Conservation (phyloP, 768 basidiomycete genomes). For the Hemileccinum rubropunctum region DNA sequence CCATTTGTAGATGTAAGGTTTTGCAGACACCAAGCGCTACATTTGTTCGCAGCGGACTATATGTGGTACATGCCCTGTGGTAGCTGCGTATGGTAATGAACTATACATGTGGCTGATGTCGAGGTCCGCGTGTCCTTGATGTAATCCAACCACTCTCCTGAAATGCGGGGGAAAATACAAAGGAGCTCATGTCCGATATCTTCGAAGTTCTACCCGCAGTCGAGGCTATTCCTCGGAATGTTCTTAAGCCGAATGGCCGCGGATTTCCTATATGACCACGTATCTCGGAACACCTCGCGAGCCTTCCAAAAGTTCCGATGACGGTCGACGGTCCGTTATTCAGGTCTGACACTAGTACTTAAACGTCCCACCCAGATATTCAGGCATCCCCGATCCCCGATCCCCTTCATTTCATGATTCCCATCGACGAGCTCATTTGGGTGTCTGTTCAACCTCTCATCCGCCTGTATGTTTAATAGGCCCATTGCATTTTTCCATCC, state of each 20-base stretch:
- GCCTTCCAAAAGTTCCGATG: not conserved
- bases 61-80: not conserved
- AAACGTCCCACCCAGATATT: not conserved
- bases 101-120: not conserved
- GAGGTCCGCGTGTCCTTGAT: not conserved
- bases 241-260: not conserved
- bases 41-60: not conserved
- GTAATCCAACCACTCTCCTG: not conserved
- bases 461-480: conserved; percentile 46
- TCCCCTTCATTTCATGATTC: conserved; percentile 15
- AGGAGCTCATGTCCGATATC: not conserved
- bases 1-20: conserved; percentile 8
- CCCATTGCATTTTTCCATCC: not conserved
- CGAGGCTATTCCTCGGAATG: not conserved
- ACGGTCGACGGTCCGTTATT: conserved; percentile 1
- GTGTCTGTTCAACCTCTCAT: conserved; percentile 58
- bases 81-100: not conserved
- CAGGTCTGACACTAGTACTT: conserved; percentile 1
- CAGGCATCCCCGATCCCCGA: not conserved
- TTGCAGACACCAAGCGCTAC: not conserved
- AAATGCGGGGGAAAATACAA: not conserved
- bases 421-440: conserved; percentile 55
- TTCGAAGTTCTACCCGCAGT: not conserved
- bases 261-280: not conserved
- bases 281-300: not conserved